Conservation (phyloP, 805 yeast species). For the Saccharomycopsis schoenii region DNA sequence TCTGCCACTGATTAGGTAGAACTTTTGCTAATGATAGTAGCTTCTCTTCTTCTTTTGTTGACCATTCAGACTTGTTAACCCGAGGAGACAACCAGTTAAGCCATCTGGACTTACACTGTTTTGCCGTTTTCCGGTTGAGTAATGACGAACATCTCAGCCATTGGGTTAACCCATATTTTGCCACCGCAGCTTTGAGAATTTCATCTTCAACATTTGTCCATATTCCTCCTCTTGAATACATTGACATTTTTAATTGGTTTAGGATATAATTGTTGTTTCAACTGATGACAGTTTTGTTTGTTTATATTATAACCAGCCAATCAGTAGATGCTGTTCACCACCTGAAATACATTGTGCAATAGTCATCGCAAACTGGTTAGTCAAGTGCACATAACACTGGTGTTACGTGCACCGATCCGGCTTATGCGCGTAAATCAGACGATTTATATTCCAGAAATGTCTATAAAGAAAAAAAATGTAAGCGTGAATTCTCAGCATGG, state of each 20-base stretch:
- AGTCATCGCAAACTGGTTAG: too few species aligned
- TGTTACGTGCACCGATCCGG: too few species aligned
- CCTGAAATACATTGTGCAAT: too few species aligned
- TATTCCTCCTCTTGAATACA: conserved; percentile 15
- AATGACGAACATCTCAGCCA: conserved; percentile 92
- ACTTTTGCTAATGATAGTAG: conserved; percentile 55
- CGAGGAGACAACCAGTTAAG: conserved; percentile 74
- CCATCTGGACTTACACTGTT: conserved; percentile 92
- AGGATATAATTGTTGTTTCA: neutral
- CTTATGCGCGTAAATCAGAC: too few species aligned
- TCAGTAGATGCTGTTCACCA: too few species aligned
- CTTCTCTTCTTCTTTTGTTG: conserved; percentile 64
- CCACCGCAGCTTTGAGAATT: conserved; percentile 79
- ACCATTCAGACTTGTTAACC: conserved; percentile 57
- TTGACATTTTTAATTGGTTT: conserved; percentile 4
- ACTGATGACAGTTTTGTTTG: too few species aligned
- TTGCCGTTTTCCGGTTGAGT: conserved; percentile 75
- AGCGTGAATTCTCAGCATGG: too few species aligned
- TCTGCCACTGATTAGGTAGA: conserved; percentile 91
- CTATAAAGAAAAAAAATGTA: too few species aligned
- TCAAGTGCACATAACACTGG: too few species aligned
- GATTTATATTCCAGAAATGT: too few species aligned
- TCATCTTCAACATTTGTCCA: conserved; percentile 52
- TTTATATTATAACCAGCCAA: too few species aligned
- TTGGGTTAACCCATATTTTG: conserved; percentile 88